Conservation (phyloP, 78 protist genomes). For the slime mould (Dictyostelium discoideum) region DNA sequence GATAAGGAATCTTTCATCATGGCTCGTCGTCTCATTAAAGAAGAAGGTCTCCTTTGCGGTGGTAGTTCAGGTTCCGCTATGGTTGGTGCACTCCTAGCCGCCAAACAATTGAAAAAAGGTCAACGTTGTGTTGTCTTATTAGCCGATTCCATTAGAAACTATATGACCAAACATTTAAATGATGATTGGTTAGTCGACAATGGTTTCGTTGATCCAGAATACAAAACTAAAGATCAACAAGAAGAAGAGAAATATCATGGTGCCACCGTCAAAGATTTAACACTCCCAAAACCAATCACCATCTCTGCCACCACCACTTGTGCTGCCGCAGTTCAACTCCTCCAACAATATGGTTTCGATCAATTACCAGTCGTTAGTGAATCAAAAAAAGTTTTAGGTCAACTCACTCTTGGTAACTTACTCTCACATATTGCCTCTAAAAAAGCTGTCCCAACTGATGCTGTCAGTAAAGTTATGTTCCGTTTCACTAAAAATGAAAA, state of each 20-base stretch:
- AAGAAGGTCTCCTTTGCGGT: conserved; percentile 94
- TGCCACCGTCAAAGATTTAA: conserved; percentile 71
- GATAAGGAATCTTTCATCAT: conserved; percentile 90
- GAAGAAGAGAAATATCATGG: conserved; percentile 79
- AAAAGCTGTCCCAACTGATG: conserved; percentile 35
- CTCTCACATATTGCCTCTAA: conserved; percentile 49
- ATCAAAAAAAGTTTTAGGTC: conserved; percentile 64
- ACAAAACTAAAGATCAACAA: conserved; percentile 41
- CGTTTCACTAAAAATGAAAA: conserved; percentile 69
- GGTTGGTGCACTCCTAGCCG: conserved; percentile 89
- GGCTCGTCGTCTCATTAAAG: conserved; percentile 90
- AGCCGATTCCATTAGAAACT: conserved; percentile 95
- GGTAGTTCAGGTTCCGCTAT: conserved; percentile 93
- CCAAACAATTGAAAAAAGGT: conserved; percentile 74
- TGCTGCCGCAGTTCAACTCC: conserved; percentile 36
- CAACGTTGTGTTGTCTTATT: conserved; percentile 92
- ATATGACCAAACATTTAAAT: conserved; percentile 94
- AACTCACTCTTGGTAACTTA: conserved; percentile 75
- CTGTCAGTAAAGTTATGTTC: conserved; percentile 84
- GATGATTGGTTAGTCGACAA: conserved; percentile 93
- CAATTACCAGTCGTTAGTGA: conserved; percentile 81
- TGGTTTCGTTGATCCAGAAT: conserved; percentile 85
- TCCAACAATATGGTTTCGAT: conserved; percentile 79
- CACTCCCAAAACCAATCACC: conserved; percentile 72
- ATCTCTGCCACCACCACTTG: conserved; percentile 75